phyloP scores from a whole-genome alignment of 2,329 filamentous ascomycete species.

The Ophiostoma tasmaniense region DNA sequence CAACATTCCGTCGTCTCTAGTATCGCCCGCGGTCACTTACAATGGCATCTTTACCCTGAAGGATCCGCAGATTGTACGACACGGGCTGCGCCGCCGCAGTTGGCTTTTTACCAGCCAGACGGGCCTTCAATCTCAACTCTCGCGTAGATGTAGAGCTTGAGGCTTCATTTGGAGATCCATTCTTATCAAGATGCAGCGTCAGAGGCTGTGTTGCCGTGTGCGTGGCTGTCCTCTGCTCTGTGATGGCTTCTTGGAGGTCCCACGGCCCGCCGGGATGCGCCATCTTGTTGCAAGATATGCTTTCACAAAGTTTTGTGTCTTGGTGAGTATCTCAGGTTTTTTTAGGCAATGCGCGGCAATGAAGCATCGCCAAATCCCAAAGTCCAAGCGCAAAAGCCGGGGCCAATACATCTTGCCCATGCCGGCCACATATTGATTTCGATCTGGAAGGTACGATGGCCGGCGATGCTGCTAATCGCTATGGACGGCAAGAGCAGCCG shows the following conservation, averaged over 20 bases:
- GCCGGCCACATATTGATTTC: background rate
- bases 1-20: no score
- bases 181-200: slow-evolving; percentile 8
- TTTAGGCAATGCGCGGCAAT: background rate
- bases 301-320: background rate
- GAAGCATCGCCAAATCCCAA: background rate
- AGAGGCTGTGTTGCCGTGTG: slow-evolving; percentile 3
- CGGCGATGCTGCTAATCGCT: background rate
- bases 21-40: slow-evolving; percentile 1
- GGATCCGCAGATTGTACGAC: background rate
- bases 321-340: no score
- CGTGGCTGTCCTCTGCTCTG: slow-evolving; percentile 13
- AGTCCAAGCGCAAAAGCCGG: background rate
- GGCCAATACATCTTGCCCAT: background rate
- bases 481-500: background rate
- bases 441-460: background rate
- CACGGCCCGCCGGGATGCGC: slow-evolving; percentile 8
- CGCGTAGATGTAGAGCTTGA: background rate
- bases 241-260: slow-evolving; percentile 21
- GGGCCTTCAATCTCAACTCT: background rate
- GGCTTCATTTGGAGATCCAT: background rate
- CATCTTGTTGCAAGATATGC: background rate
- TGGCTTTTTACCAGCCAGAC: background rate
- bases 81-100: background rate
- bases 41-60: slow-evolving; percentile 5